These are phyloP conservation scores for Brettanomyces custersianus DNA, from an alignment of 805 yeast species.

Conservation along the genomic window DNA sequence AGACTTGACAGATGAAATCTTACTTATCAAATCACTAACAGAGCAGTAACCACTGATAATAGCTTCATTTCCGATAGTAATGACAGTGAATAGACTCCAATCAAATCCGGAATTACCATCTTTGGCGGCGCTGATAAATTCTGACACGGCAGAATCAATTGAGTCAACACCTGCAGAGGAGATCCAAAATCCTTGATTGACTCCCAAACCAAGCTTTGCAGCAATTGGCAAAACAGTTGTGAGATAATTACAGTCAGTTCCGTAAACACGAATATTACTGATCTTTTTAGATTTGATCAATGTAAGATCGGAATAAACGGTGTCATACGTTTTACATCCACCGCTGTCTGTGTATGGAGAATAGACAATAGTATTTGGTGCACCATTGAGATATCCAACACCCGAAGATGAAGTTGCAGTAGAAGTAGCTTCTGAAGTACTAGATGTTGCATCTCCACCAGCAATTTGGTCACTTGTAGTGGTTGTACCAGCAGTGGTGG, in stretches of 20 bases:
- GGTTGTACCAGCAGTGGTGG: slow-evolving; percentile 13
- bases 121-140: slow-evolving; percentile 37
- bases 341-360: slow-evolving; percentile 70
- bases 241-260: slow-evolving; percentile 75
- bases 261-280: slow-evolving; percentile 64
- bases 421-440: slow-evolving; percentile 15
- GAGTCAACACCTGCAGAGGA: slow-evolving; percentile 55
- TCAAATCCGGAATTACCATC: slow-evolving; percentile 33
- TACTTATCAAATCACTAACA: slow-evolving; percentile 51
- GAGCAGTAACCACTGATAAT: slow-evolving; percentile 53
- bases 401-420: slow-evolving; percentile 24
- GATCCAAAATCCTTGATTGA: slow-evolving; percentile 89
- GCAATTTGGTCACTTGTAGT: slow-evolving; percentile 15
- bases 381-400: slow-evolving; percentile 18
- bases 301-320: slow-evolving; percentile 51
- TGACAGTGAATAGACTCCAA: slow-evolving; percentile 69
- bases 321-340: slow-evolving; percentile 50
- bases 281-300: slow-evolving; percentile 55
- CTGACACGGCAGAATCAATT: slow-evolving; percentile 49
- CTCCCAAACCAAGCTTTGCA: slow-evolving; percentile 48
- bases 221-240: slow-evolving; percentile 57
- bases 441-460: slow-evolving; percentile 10
- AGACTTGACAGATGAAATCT: slow-evolving; percentile 56
- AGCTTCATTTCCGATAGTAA: slow-evolving; percentile 89
- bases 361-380: slow-evolving; percentile 58